phyloP scores from a whole-genome alignment of 495 filamentous ascomycete genomes.

The Hypoxylon fragiforme region DNA sequence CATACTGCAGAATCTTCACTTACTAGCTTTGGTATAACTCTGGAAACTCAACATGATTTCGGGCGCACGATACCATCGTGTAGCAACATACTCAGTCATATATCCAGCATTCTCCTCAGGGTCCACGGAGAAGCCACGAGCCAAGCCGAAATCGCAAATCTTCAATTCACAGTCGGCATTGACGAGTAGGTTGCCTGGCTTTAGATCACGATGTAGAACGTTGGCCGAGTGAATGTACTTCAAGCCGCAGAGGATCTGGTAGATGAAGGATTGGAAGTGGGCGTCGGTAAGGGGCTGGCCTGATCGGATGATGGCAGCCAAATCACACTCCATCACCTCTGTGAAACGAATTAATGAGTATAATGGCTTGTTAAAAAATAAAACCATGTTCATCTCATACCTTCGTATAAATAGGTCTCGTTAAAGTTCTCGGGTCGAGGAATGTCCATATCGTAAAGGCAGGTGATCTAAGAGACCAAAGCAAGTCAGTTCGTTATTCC shows the following conservation, averaged over 20 bases:
- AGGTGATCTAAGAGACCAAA: constrained; percentile 75
- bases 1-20: constrained; percentile 53
- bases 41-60: constrained; percentile 99
- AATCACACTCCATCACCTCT: constrained; percentile 99
- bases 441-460: constrained; percentile 99
- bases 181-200: constrained; percentile 94
- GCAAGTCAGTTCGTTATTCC: constrained; percentile 1
- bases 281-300: constrained; percentile 95
- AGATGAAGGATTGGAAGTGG: constrained; percentile 94
- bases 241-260: constrained; percentile 91
- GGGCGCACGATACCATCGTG: constrained; percentile 96
- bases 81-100: constrained; percentile 99
- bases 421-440: constrained; percentile 98
- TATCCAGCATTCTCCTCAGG: constrained; percentile 98
- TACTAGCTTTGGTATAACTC: constrained; percentile 99
- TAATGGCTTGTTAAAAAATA: not conserved
- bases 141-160: constrained; percentile 97
- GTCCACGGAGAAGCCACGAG: constrained; percentile 93
- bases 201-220: constrained; percentile 93
- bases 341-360: constrained; percentile 21
- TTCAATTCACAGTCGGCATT: constrained; percentile 99
- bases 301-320: constrained; percentile 96
- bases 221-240: constrained; percentile 99
- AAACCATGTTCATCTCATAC: constrained; percentile 49
- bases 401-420: constrained; percentile 98